Percentiles rank a stretch among this genome's conserved stretches.
These are phyloP conservation scores for Lobosporangium transversale DNA, from an alignment of 192 early-diverging fungal genomes.

Conservation along the genomic window DNA sequence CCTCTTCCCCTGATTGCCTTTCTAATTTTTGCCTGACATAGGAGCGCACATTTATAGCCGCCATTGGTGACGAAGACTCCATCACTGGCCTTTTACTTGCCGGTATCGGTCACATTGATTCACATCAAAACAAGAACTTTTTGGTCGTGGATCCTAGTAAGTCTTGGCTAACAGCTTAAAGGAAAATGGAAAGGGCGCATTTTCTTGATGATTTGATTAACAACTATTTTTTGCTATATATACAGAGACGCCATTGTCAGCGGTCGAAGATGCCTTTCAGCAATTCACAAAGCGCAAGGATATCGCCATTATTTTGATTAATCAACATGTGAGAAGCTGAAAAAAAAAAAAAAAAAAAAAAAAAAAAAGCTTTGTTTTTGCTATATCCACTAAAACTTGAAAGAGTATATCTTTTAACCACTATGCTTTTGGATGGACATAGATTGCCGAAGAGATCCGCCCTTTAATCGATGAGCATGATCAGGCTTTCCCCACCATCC, in stretches of 20 bases:
- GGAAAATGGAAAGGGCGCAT: background rate
- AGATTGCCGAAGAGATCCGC: slow-evolving; percentile 95
- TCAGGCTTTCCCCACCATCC: slow-evolving; percentile 94
- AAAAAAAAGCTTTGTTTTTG: too few relatives aligned
- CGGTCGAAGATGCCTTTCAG: slow-evolving; percentile 83
- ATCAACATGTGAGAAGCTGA: slow-evolving; percentile 81
- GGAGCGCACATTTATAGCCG: slow-evolving; percentile 70
- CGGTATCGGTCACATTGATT: slow-evolving; percentile 95
- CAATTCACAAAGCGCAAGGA: slow-evolving; percentile 94
- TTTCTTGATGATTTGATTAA: slow-evolving; percentile 1
- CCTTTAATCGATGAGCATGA: slow-evolving; percentile 89
- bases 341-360: slow-evolving; percentile 3
- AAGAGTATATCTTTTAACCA: too few relatives aligned
- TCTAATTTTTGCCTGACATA: background rate
- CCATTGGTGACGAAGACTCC: slow-evolving; percentile 83
- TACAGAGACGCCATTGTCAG: slow-evolving; percentile 74
- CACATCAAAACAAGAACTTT: slow-evolving; percentile 95
- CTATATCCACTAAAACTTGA: too few relatives aligned
- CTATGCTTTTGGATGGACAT: background rate
- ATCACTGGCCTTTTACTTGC: slow-evolving; percentile 98
- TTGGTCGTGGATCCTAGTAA: slow-evolving; percentile 95
- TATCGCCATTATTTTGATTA: slow-evolving; percentile 98
- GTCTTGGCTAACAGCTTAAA: background rate
- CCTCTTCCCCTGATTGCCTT: background rate
- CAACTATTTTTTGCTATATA: background rate